Evolutionary conservation across 140 eudicot species (phyloP), one percentile per base, ranked within the genome.

Genomic region (Bidens hawaiensis): DNA sequence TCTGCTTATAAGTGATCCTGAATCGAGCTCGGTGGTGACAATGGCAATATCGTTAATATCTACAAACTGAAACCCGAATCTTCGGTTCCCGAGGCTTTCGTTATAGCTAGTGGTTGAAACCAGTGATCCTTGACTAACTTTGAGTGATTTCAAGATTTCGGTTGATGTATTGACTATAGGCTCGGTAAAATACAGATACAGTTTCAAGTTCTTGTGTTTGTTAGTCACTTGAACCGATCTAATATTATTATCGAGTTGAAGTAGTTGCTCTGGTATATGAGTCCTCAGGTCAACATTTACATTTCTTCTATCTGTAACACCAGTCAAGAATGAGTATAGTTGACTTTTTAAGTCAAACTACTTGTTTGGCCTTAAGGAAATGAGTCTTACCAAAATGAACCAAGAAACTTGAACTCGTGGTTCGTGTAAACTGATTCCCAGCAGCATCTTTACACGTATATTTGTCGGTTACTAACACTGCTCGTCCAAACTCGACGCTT

Each of bases 191-290:
- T 93, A 93, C 7, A 93, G 60, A 60, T 84, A 93, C 41, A 85
- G 72, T 71, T 84, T 83, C 50, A 91, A 70, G 76, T 79, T 78
- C 73, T 75, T 76, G 31, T 72, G 48, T 58, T 61, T 76, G 46
- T 88, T 91, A 16, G 99, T 91, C 64, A 94, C 99, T 75, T 74
- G 77, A 70, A 91, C 87, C 21, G 87, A 78, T 85, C 99, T 85
- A 34, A 86, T 79, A 52, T 76, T 84, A 26, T 75, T 80, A 71
- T 78, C 62, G 54, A 91, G 83, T 63, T 85, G 81, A 62, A 91
- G 76, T 54, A 84, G 75, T 83, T 65, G 74, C 58, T 91, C 99
- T 2, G 89, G 89, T 50, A 91, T 68, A 77, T 60, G 99, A 76
- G 87, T 84, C 76, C 96, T 76, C 71, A 91, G 22, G 70, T 81